Evolutionary conservation across 805 yeast species (phyloP).

Genomic region (Candida loeiensis): DNA sequence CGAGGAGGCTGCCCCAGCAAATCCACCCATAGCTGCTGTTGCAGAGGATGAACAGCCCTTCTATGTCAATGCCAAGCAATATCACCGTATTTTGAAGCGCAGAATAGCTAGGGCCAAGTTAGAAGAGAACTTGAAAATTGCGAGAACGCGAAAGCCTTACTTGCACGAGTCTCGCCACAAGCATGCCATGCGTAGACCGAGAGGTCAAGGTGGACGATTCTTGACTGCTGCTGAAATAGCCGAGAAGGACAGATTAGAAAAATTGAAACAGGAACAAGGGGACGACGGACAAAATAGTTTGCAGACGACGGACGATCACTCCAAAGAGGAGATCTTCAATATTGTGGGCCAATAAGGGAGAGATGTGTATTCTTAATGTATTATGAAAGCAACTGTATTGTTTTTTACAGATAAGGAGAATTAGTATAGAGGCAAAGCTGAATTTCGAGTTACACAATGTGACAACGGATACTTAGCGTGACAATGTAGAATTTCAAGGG

Average conservation of each 20-base stretch:
- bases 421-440: no score
- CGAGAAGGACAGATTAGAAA: conserved; percentile 40
- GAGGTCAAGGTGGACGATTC: conserved; percentile 98
- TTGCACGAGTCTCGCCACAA: conserved; percentile 95
- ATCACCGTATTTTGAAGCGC: conserved; percentile 89
- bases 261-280: conserved; percentile 33
- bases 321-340: conserved; percentile 5
- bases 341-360: conserved; percentile 3
- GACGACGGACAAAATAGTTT: conserved; percentile 7
- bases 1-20: conserved; percentile 11
- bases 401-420: no score
- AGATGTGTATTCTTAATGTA: conserved; percentile 5
- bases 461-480: no score
- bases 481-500: no score
- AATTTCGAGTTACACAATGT: no score
- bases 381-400: conserved; percentile 3
- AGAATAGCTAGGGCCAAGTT: conserved; percentile 90
- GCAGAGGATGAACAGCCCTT: conserved; percentile 74
- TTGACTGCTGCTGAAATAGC: conserved; percentile 79
- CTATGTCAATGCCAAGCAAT: conserved; percentile 96
- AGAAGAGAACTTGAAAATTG: conserved; percentile 83
- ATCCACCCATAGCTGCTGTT: conserved; percentile 13
- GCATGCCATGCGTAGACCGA: conserved; percentile 98
- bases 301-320: background rate
- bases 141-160: conserved; percentile 89